Evolutionary conservation across 2,329 filamentous ascomycete genomes (phyloP).

Genomic region (Ceratocystis diversiconidia): DNA sequence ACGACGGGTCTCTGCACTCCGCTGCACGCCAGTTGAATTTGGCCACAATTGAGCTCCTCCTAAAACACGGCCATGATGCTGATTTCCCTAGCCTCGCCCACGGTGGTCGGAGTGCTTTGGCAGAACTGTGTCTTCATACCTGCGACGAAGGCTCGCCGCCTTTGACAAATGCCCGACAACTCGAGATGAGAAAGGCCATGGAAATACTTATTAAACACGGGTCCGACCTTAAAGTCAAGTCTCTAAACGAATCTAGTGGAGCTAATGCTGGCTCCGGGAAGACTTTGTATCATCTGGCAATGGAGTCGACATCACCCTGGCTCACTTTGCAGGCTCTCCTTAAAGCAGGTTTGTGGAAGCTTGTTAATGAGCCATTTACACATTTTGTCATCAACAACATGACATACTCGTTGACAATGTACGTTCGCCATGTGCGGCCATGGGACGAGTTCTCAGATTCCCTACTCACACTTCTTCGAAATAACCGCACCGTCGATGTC

Average conservation of each 20-base stretch:
- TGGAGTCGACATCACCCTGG: conserved; percentile 42
- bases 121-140: conserved; percentile 46
- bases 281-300: conserved; percentile 44
- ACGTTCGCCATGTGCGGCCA: conserved; percentile 35
- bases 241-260: conserved; percentile 28
- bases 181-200: conserved; percentile 43
- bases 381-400: conserved; percentile 37
- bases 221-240: conserved; percentile 41
- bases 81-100: conserved; percentile 52
- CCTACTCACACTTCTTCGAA: conserved; percentile 35
- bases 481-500: conserved; percentile 39
- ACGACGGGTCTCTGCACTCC: conserved; percentile 55
- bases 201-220: conserved; percentile 40
- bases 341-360: conserved; percentile 50
- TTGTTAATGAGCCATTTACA: conserved; percentile 46
- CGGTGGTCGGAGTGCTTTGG: conserved; percentile 47
- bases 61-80: conserved; percentile 45
- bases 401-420: conserved; percentile 52
- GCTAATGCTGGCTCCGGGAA: conserved; percentile 26
- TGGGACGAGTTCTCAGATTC: conserved; percentile 18
- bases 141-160: conserved; percentile 30
- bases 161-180: conserved; percentile 34
- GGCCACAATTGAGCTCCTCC: conserved; percentile 39
- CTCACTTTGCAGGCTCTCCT: conserved; percentile 43
- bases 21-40: conserved; percentile 46